Evolutionary conservation across 2,329 filamentous ascomycete species (phyloP), one percentile per base, ranked within the genome.

Genomic region (Teratosphaeria zuluensis): DNA sequence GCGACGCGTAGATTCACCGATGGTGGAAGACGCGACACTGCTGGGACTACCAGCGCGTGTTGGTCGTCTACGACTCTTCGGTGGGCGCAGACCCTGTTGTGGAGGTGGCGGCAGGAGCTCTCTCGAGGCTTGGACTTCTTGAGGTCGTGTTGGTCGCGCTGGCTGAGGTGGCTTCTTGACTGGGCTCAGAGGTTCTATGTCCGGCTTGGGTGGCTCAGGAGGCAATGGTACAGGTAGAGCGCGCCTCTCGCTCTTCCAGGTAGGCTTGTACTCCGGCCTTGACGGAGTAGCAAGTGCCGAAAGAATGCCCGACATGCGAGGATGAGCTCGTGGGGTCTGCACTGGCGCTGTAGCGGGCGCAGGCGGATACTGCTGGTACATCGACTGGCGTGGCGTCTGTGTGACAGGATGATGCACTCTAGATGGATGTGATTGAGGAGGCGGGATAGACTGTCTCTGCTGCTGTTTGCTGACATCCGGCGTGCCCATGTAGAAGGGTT

Each of bases 1-100:
- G 53, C 72, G 74, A 59, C 74, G 73, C 30, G 71, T 64, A 16
- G 77, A 77, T 4, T 75, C 74, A 48, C 74, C 76, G 30, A 77
- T 72, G 56, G 74, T 73, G 14, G 78, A 79, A 14, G 78, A 80
- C 28, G 76, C 72, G 51, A 75, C 73, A 59, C 78, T 80, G 46
- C 65, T 64, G 31, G 68, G 66, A 58, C 66, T 69, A 51, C 62
- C 56, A 57, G 64, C 64, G 19, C 66, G 62, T 48, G 54, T 53
- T 11, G 11, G 31, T 46, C 62, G 53, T 33, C 28, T 55, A 12
- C 60, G 55, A n/a, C 51, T 35, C 51, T 42, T 55, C 21, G 54
- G 11, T 11, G 57, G 31, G 32, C 16, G 24, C 12, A 62, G 56
- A 7, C 57, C 31, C n/a, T 58, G 56, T 42, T 62, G 59, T 30